These are phyloP conservation scores for Fusarium sacchari DNA, from an alignment of 2,329 filamentous ascomycete species.

Conservation along the genomic window DNA sequence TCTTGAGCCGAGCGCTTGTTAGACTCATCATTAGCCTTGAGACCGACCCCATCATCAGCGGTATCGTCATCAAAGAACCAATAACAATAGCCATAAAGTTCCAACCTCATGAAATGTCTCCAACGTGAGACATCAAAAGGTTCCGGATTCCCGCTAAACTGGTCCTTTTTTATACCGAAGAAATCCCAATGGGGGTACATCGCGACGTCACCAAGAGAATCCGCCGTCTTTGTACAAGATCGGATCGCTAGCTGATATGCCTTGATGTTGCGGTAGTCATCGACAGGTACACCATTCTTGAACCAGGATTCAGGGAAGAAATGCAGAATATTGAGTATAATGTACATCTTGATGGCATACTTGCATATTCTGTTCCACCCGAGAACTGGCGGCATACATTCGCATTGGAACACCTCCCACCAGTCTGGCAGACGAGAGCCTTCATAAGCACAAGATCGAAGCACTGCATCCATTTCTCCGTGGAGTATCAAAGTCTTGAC, in stretches of 20 bases:
- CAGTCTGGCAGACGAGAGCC: neutral
- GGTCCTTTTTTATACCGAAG: neutral
- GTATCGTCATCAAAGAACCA: too few species aligned
- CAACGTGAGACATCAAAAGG: neutral
- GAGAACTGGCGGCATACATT: neutral
- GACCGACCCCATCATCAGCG: too few species aligned
- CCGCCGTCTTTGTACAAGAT: too few species aligned
- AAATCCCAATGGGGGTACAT: conserved; percentile 7
- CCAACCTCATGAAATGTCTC: neutral
- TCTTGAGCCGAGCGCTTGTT: too few species aligned
- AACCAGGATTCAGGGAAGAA: neutral
- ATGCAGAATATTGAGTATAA: conserved; percentile 1
- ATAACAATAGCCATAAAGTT: too few species aligned
- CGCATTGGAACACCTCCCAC: neutral
- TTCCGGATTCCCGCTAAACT: neutral
- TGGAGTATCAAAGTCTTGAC: neutral
- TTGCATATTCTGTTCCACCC: neutral
- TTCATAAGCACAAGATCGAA: neutral
- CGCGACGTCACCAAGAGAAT: neutral
- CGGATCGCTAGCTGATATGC: neutral
- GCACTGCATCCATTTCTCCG: conserved; percentile 8
- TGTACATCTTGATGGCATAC: neutral
- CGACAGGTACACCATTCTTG: neutral
- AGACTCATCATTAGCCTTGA: too few species aligned
- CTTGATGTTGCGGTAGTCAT: neutral